A percentile compares a stretch with the other conserved stretches of the same genome.
Evolutionary conservation across 169 alveolate genomes (phyloP).

Genomic region (Cryptosporidium parvum): DNA sequence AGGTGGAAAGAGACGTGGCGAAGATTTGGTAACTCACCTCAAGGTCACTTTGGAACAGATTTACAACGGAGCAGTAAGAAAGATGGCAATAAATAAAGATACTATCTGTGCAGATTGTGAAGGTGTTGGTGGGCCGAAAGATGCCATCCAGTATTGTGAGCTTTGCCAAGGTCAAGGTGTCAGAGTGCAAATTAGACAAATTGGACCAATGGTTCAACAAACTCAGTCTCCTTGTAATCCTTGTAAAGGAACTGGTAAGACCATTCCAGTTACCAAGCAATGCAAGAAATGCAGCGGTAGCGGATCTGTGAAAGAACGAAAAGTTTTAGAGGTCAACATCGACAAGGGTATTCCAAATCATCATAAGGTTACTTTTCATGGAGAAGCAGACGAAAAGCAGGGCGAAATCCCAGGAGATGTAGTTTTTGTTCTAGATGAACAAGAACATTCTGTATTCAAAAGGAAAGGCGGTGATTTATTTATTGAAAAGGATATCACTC

Average conservation of each 20-base stretch:
- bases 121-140: constrained; percentile 97
- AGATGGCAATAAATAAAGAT: constrained; percentile 93
- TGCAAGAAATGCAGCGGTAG: constrained; percentile 93
- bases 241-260: constrained; percentile 93
- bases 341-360: constrained; percentile 97
- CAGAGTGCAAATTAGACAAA: constrained; percentile 88
- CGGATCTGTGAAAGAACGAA: constrained; percentile 89
- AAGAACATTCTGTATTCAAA: constrained; percentile 91
- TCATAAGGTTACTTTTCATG: constrained; percentile 92
- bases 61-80: constrained; percentile 94
- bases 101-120: constrained; percentile 94
- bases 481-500: constrained; percentile 89
- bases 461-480: constrained; percentile 95
- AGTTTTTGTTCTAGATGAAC: constrained; percentile 88
- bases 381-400: constrained; percentile 97
- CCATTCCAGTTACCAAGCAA: constrained; percentile 87
- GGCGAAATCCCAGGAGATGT: constrained; percentile 95
- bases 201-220: constrained; percentile 93
- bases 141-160: constrained; percentile 90
- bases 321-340: constrained; percentile 92
- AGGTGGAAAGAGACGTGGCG: constrained; percentile 90
- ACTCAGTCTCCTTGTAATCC: constrained; percentile 91
- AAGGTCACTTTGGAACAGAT: constrained; percentile 96
- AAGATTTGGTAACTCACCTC: constrained; percentile 89
- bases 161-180: constrained; percentile 96